Conservation (phyloP, 2,329 filamentous ascomycete species). For the Curvularia sp. region DNA sequence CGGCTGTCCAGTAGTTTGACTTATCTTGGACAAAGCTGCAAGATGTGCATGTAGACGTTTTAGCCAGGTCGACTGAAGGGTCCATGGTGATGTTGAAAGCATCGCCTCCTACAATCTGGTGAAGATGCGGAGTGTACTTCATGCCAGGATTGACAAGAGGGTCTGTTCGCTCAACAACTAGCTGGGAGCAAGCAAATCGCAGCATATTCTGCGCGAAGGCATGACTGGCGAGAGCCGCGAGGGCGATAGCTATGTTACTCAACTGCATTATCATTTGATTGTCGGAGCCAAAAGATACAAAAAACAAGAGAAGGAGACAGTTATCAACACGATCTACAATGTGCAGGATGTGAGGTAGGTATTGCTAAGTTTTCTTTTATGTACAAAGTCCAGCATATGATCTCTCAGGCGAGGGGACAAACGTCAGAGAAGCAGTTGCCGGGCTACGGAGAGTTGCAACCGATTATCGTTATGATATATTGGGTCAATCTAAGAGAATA, state of each 20-base stretch:
- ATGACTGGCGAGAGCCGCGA: slow-evolving; percentile 33
- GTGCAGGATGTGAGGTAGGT: slow-evolving; percentile 21
- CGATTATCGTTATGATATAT: slow-evolving; percentile 33
- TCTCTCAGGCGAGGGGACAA: slow-evolving; percentile 4
- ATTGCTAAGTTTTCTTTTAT: slow-evolving; percentile 37
- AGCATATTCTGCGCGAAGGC: slow-evolving; percentile 42
- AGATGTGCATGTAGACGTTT: slow-evolving; percentile 43
- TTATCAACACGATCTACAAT: slow-evolving; percentile 24
- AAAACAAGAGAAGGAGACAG: slow-evolving; percentile 10
- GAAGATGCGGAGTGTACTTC: slow-evolving; percentile 47
- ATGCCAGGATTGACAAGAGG: slow-evolving; percentile 46
- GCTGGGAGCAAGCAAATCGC: slow-evolving; percentile 46
- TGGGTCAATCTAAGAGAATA: slow-evolving; percentile 39
- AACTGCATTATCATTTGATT: slow-evolving; percentile 39
- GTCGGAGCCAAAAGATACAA: not conserved
- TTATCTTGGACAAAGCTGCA: slow-evolving; percentile 44
- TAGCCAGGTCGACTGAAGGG: slow-evolving; percentile 32
- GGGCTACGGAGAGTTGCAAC: slow-evolving; percentile 33
- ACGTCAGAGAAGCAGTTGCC: slow-evolving; percentile 35
- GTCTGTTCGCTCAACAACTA: slow-evolving; percentile 45
- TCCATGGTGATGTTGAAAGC: slow-evolving; percentile 47
- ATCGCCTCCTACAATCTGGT: slow-evolving; percentile 46
- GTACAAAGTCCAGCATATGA: slow-evolving; percentile 18
- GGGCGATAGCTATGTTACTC: slow-evolving; percentile 33
- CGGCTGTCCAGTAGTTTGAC: slow-evolving; percentile 48